Base-by-base conservation (phyloP, 441 rosid species). In the Gossypium gossypioides region DNA sequence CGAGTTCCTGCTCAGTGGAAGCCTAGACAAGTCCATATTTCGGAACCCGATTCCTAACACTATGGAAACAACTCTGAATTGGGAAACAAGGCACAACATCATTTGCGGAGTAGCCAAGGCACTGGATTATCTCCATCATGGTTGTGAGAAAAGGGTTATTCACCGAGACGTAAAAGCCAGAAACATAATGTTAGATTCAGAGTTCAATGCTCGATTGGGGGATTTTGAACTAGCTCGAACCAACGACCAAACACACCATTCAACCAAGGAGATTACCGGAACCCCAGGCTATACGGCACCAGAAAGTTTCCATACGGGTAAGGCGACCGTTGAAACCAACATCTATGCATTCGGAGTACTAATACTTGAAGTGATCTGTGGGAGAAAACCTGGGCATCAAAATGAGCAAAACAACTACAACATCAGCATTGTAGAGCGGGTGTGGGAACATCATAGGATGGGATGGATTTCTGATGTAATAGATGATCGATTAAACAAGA, bases 251-350 rank as follows among this genome's bases (percentile, higher is more conserved):
- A 88, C 92, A 1, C 96, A 92, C 77, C 85, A 92, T 75, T 84
- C 91, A 0, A 90, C 92, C 0, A 86, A 80, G 13, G 91, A 78
- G 78, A 79, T 92, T 0, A 88, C 90, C 10, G 87, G 97, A 59
- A 90, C 94, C 21, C 85, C 81, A 0, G 91, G 91, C 0, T 92
- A 92, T 72, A 90, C 88, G 96, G 89, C 92, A 60, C 94, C 97
- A 0, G 91, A 88, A 85, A 80, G 80, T 74, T 79, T 86, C 24
- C 81, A 86, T 4, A 85, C 80, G 0, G 85, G 90, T 16, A 78
- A 86, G 70, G 91, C 88, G 2, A 90, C 90, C 0, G 69, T 84
- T 3, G 90, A 90, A 69, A 87, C 86, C 0, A 88, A 87, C n/a
- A 75, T 84, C 4, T 83, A 85, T 19, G 81, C 85, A 0, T 85